Percentiles rank a stretch among this genome's conserved stretches.
Evolutionary conservation across 78 protist genomes (phyloP).

Genomic region (slime mould (Dictyostelium discoideum)): dicty_2.7 NC_007088.5:4721001-4721500

Average conservation of each 20-base stretch:
- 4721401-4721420: not conserved
- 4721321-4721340: not conserved
- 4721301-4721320: not conserved
- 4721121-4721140: not conserved
- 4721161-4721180: not conserved
- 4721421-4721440: not conserved
- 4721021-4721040: not conserved
- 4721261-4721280: constrained; percentile 29
- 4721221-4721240: constrained; percentile 7
- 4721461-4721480: not conserved
- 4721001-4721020: constrained; percentile 18
- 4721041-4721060: no score
- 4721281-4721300: constrained; percentile 17
- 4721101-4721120: not conserved
- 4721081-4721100: not conserved
- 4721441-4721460: not conserved
- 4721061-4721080: not conserved
- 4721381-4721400: not conserved
- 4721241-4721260: not conserved
- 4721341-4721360: not conserved
- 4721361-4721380: not conserved
- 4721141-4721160: not conserved
- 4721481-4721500: not conserved
- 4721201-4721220: not conserved
- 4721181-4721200: constrained; percentile 16